A percentile compares a stretch with the other conserved stretches of the same genome.
phyloP scores from a whole-genome alignment of 2,329 filamentous ascomycete genomes.

The Fusarium albosuccineum region DNA sequence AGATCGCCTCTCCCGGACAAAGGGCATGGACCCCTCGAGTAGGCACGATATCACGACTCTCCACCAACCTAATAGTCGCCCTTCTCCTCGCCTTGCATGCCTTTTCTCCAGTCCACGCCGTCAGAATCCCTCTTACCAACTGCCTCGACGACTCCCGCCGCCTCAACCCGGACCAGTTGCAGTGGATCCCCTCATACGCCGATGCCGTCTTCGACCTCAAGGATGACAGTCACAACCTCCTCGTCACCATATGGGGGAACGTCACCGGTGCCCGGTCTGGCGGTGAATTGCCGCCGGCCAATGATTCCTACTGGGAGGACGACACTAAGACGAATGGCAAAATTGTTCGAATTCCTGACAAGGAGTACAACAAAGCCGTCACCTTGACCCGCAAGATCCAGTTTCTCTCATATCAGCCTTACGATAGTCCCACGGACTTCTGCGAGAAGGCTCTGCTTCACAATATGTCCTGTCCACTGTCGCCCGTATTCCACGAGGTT shows the following conservation, averaged over 20 bases:
- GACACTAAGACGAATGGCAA: slow-evolving; percentile 76
- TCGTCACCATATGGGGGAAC: slow-evolving; percentile 89
- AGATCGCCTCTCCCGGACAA: slow-evolving; percentile 8
- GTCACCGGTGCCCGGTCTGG: slow-evolving; percentile 78
- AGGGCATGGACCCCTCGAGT: slow-evolving; percentile 36
- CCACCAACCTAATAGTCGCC: slow-evolving; percentile 50
- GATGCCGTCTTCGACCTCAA: slow-evolving; percentile 79
- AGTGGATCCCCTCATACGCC: slow-evolving; percentile 83
- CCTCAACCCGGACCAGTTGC: slow-evolving; percentile 71
- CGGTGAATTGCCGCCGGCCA: slow-evolving; percentile 69
- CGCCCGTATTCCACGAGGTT: slow-evolving; percentile 73
- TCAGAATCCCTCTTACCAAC: slow-evolving; percentile 83
- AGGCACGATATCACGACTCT: slow-evolving; percentile 30
- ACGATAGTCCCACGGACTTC: slow-evolving; percentile 69
- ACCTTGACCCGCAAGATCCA: slow-evolving; percentile 80
- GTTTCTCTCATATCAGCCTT: slow-evolving; percentile 83
- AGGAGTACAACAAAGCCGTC: slow-evolving; percentile 69
- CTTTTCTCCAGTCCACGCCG: slow-evolving; percentile 67
- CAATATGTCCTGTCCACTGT: slow-evolving; percentile 79
- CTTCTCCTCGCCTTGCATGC: slow-evolving; percentile 56
- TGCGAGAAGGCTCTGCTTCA: slow-evolving; percentile 69
- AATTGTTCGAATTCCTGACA: slow-evolving; percentile 74
- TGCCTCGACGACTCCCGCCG: slow-evolving; percentile 76
- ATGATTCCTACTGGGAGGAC: slow-evolving; percentile 73
- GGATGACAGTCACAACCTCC: slow-evolving; percentile 73